A percentile compares a stretch with the other conserved stretches of the same genome.
Conservation (phyloP, 2,329 filamentous ascomycete species). For the Thielaviopsis euricoi region DNA sequence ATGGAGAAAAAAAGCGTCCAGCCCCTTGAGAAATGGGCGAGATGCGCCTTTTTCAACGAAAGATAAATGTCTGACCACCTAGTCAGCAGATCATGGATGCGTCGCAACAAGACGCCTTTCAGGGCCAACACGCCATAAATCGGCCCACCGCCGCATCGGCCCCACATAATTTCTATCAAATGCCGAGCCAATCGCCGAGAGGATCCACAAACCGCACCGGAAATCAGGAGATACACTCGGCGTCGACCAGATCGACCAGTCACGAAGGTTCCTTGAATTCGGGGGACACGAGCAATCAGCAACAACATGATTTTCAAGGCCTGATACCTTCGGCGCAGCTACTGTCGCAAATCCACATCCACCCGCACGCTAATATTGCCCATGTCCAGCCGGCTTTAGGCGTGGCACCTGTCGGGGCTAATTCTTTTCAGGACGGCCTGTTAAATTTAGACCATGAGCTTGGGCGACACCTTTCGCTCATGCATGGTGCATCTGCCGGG, state of each 20-base stretch:
- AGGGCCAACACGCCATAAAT: conserved; percentile 10
- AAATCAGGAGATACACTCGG: not conserved
- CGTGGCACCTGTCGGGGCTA: not conserved
- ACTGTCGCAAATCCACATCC: conserved; percentile 6
- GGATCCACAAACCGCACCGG: not conserved
- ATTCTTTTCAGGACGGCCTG: not conserved
- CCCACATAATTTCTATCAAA: conserved; percentile 1
- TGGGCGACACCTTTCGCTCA: not conserved
- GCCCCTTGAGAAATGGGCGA: not conserved
- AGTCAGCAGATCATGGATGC: conserved; percentile 10
- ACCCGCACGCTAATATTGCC: conserved; percentile 1
- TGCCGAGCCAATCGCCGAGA: conserved; percentile 2
- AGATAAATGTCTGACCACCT: conserved; percentile 8
- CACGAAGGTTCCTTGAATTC: not conserved
- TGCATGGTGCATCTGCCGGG: not conserved
- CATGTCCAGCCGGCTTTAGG: conserved; percentile 1
- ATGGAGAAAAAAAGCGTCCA: not conserved
- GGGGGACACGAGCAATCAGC: not conserved
- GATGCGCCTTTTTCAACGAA: not conserved
- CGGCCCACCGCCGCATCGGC: conserved; percentile 9
- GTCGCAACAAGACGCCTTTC: conserved; percentile 5
- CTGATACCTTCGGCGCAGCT: not conserved
- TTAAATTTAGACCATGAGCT: not conserved
- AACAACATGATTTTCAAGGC: not conserved
- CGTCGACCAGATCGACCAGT: not conserved